phyloP scores from a whole-genome alignment of 2,329 filamentous ascomycete species.

The Colletotrichum gigasporum region DNA sequence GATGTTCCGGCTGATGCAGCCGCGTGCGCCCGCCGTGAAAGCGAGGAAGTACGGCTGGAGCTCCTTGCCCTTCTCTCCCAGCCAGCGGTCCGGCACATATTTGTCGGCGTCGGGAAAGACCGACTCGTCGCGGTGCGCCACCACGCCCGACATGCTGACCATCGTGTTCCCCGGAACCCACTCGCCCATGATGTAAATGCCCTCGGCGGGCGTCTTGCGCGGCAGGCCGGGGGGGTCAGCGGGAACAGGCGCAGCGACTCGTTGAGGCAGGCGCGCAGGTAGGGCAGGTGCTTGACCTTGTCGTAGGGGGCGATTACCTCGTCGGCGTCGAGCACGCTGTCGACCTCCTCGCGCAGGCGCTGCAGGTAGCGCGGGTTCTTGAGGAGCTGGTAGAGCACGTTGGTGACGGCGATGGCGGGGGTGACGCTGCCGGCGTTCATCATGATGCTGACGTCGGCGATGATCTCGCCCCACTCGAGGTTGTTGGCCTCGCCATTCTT shows the following conservation, averaged over 20 bases:
- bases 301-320: conserved; percentile 58
- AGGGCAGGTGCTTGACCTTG: conserved; percentile 60
- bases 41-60: conserved; percentile 49
- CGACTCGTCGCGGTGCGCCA: conserved; percentile 18
- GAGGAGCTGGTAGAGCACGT: conserved; percentile 62
- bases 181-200: conserved; percentile 51
- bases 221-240: conserved; percentile 52
- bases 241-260: conserved; percentile 57
- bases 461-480: conserved; percentile 66
- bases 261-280: conserved; percentile 61
- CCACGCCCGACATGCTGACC: conserved; percentile 51
- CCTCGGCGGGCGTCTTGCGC: conserved; percentile 55
- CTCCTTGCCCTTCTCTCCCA: conserved; percentile 49
- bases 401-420: conserved; percentile 58
- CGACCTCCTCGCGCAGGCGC: conserved; percentile 55
- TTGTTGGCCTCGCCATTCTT: conserved; percentile 47
- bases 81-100: conserved; percentile 46
- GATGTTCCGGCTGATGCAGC: conserved; percentile 43
- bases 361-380: conserved; percentile 51
- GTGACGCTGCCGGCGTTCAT: conserved; percentile 61
- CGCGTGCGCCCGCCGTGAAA: conserved; percentile 41
- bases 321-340: conserved; percentile 50
- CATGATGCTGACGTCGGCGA: conserved; percentile 65
- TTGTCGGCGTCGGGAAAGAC: conserved; percentile 20
- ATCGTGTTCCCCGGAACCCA: conserved; percentile 54